phyloP scores from a whole-genome alignment of 306 rosid species.

The Macrotyloma uniflorum region DNA sequence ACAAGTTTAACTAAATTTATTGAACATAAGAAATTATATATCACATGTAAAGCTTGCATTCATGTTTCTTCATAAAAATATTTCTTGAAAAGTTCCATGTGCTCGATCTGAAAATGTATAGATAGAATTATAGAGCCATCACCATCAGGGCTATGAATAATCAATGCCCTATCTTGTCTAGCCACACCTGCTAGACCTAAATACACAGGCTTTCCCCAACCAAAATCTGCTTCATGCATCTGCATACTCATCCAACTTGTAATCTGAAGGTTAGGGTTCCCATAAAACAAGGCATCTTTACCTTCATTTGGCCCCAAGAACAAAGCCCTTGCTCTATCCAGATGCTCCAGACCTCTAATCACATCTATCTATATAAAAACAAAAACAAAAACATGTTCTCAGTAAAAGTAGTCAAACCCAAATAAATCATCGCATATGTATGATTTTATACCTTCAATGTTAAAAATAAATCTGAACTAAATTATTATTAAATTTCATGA shows the following conservation, averaged over 20 bases:
- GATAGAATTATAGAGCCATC: neutral
- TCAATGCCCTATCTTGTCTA: neutral
- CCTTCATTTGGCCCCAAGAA: neutral
- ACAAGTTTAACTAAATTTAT: too few species aligned
- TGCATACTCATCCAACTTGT: constrained; percentile 3
- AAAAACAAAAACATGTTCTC: neutral
- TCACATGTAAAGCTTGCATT: too few species aligned
- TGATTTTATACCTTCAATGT: neutral
- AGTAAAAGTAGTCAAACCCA: neutral
- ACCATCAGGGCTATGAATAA: neutral
- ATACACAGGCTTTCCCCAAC: neutral
- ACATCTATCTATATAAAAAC: neutral
- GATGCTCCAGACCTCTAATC: neutral
- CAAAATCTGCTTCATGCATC: neutral
- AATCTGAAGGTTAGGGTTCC: neutral
- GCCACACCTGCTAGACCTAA: neutral
- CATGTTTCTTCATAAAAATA: neutral
- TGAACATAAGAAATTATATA: too few species aligned
- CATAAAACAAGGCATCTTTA: neutral
- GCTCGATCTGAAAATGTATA: neutral
- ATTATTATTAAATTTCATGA: too few species aligned
- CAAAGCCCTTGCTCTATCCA: neutral
- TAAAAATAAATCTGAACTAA: too few species aligned
- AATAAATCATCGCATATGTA: neutral
- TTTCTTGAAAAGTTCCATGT: neutral